Evolutionary conservation across 2,329 filamentous ascomycete species (phyloP).

Genomic region (Penicillium sp.): DNA sequence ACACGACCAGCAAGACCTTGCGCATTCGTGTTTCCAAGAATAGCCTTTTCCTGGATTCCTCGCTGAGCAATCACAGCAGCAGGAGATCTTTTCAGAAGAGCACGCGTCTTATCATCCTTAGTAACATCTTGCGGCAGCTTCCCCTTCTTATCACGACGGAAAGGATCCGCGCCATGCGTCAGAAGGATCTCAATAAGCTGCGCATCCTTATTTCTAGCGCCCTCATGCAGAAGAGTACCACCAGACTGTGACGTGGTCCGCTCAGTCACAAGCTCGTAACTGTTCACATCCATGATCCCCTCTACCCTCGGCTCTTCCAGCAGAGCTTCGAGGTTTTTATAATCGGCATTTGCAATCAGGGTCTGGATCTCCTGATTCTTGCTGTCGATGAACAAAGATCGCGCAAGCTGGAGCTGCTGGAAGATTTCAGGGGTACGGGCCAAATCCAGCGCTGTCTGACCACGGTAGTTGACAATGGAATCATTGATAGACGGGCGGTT

Average conservation of each 20-base stretch:
- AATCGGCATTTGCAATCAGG: constrained; percentile 70
- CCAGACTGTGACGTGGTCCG: constrained; percentile 74
- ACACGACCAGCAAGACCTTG: constrained; percentile 56
- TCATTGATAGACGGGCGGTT: constrained; percentile 86
- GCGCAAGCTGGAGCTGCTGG: constrained; percentile 86
- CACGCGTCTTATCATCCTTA: constrained; percentile 84
- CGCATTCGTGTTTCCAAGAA: constrained; percentile 71
- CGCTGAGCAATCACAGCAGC: constrained; percentile 92
- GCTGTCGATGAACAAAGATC: constrained; percentile 84
- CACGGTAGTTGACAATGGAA: constrained; percentile 78
- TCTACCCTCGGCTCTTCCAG: constrained; percentile 84
- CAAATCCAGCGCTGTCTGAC: constrained; percentile 82
- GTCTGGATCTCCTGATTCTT: constrained; percentile 84
- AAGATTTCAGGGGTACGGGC: constrained; percentile 93
- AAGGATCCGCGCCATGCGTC: constrained; percentile 93
- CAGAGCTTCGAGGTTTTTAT: constrained; percentile 74
- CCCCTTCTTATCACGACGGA: constrained; percentile 89
- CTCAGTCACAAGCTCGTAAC: constrained; percentile 83
- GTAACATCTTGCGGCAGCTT: constrained; percentile 96
- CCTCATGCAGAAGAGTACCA: constrained; percentile 92
- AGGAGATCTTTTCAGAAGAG: constrained; percentile 90
- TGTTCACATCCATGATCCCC: constrained; percentile 88
- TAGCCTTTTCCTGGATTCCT: constrained; percentile 95
- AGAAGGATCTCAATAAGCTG: constrained; percentile 87
- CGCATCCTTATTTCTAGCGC: constrained; percentile 81